Evolutionary conservation across 139 green algal species (phyloP), one percentile per base, ranked within the genome.

Genomic region (Micractinium sp.): DNA sequence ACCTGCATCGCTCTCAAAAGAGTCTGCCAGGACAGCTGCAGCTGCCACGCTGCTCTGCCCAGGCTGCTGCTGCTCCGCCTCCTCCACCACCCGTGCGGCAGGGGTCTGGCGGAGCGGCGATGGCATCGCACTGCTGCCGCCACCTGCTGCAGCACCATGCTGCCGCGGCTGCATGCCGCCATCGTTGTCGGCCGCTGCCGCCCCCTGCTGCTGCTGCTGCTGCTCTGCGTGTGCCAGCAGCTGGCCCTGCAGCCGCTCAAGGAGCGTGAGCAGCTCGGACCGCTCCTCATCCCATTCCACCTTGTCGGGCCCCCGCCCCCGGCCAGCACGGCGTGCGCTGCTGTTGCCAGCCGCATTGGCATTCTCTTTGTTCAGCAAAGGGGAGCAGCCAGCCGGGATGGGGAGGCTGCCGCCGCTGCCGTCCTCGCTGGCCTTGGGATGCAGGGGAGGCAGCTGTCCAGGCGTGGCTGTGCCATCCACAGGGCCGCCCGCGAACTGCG

Each of bases 211-310:
- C 25, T 63, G 39, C 76, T 63, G n/a, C 25, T 79, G 82, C 82
- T 79, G 82, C 35, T 79, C 84, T n/a, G 84, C 84, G 56, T 81
- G 63, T 1, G 84, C 84, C 39, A 47, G 18, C 25, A 88, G 84
- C 69, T 88, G 84, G 22, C 77, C 53, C 84, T 88, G 84, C 84
- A 88, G 84, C 18, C 84, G 84, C 84, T 88, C 84, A 23, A 88
- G 69, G 36, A 88, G 69, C 20, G 69, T 66, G 14, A 88, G 84
- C n/a, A 88, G 84, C 69, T 88, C 84, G 18, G 67, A 88, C 31
- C 84, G 84, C 84, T 88, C 84, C 38, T 81, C 39, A 41, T 88
- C 69, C 84, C 84, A 88, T 14, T 77, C 35, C 35, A n/a, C 25
- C 35, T 76, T 75, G 82, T 35, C 31, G 16, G 33, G 27, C 35